Evolutionary conservation across 1,284 basidiomycete genomes (phyloP).

Genomic region (Boletus semigastroideus): DNA sequence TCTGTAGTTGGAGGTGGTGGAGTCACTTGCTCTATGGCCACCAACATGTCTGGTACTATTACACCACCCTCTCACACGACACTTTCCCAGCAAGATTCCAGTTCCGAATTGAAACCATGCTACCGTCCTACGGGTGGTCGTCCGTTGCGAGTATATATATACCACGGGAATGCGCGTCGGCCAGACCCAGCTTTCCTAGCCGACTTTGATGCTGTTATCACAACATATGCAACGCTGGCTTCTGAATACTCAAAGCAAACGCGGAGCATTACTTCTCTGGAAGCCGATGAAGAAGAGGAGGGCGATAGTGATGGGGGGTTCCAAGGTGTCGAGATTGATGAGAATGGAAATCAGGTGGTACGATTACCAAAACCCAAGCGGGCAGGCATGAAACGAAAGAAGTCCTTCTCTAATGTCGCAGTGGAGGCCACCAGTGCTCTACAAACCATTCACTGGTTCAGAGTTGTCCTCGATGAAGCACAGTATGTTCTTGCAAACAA

Average conservation of each 20-base stretch:
- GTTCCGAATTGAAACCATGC: conserved; percentile 36
- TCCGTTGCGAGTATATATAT: conserved; percentile 84
- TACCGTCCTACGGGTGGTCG: conserved; percentile 47
- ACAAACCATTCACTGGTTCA: conserved; percentile 96
- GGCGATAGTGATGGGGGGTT: conserved; percentile 63
- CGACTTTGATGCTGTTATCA: conserved; percentile 96
- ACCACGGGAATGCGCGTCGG: conserved; percentile 91
- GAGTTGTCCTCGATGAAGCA: conserved; percentile 97
- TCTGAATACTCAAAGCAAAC: conserved; percentile 93
- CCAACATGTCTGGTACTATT: conserved; percentile 16
- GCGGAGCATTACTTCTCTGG: conserved; percentile 53
- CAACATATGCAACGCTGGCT: conserved; percentile 94
- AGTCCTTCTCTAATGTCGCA: conserved; percentile 49
- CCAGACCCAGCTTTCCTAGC: conserved; percentile 84
- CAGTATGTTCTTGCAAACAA: conserved; percentile 63
- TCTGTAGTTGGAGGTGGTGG: conserved; percentile 76
- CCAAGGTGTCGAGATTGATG: conserved; percentile 65
- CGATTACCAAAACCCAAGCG: conserved; percentile 60
- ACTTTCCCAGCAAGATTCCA: conserved; percentile 37
- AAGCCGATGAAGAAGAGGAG: conserved; percentile 67
- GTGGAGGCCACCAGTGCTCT: conserved; percentile 80
- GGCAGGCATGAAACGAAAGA: conserved; percentile 65
- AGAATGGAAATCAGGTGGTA: conserved; percentile 60
- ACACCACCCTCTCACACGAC: conserved; percentile 24
- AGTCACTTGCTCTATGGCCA: conserved; percentile 33